Percentiles rank a stretch among this genome's conserved stretches.
Evolutionary conservation across 1,284 basidiomycete species (phyloP).

Genomic region (Vanrija pseudolonga): DNA sequence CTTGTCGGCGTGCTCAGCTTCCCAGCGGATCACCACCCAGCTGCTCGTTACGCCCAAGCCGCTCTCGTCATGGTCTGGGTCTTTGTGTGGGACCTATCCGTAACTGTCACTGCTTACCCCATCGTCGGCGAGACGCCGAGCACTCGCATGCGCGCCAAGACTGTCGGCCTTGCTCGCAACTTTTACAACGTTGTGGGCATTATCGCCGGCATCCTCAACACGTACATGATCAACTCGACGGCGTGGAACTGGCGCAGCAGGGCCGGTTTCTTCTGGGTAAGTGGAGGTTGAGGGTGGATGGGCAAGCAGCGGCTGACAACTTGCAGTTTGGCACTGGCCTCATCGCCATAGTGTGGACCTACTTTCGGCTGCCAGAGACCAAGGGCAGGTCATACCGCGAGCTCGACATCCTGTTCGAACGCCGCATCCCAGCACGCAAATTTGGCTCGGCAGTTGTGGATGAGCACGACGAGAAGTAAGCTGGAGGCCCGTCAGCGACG

Average conservation of each 20-base stretch:
- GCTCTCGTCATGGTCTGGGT: not conserved
- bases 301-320: not conserved
- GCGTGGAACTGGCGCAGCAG: constrained; percentile 21
- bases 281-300: no score
- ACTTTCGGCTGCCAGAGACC: constrained; percentile 46
- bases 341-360: constrained; percentile 13
- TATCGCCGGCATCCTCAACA: not conserved
- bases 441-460: constrained; percentile 39
- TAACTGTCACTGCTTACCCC: not conserved
- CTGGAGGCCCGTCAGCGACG: no score
- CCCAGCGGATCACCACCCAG: not conserved
- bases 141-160: not conserved
- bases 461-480: constrained; percentile 18
- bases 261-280: constrained; percentile 15
- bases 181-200: not conserved
- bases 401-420: constrained; percentile 46
- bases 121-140: not conserved
- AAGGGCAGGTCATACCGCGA: constrained; percentile 47
- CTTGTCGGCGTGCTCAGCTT: not conserved
- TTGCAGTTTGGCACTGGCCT: constrained; percentile 22
- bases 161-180: not conserved
- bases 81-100: not conserved
- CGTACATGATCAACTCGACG: not conserved
- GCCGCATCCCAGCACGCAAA: constrained; percentile 39
- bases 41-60: not conserved